A percentile compares a stretch with the other conserved stretches of the same genome.
phyloP scores from a whole-genome alignment of 108 stramenopile genomes.

The Bacterosira constricta region DNA sequence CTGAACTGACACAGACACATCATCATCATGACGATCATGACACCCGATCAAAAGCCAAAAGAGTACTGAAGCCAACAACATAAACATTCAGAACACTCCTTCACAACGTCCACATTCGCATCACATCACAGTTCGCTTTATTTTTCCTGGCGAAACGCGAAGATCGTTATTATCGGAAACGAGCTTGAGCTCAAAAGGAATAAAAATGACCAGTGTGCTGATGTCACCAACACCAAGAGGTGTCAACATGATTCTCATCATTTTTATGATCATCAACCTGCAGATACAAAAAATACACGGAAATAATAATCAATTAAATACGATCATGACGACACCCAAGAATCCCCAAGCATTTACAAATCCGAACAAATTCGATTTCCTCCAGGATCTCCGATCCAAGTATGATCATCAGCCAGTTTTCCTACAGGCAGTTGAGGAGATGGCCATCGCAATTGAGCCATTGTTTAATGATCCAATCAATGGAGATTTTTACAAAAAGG shows the following conservation, averaged over 20 bases:
- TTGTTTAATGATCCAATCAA: slow-evolving; percentile 62
- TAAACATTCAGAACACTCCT: no score
- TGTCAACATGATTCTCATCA: no score
- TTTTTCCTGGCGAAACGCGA: no score
- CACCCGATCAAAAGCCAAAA: no score
- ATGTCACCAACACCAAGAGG: slow-evolving; percentile 7
- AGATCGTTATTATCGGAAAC: no score
- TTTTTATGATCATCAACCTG: slow-evolving; percentile 5
- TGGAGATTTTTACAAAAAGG: slow-evolving; percentile 70
- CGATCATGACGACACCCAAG: neutral
- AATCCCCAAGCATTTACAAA: neutral
- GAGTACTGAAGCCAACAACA: no score
- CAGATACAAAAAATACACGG: neutral
- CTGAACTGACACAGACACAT: no score
- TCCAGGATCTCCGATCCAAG: slow-evolving; percentile 57
- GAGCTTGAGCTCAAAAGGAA: no score
- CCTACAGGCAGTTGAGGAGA: slow-evolving; percentile 75
- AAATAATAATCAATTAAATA: neutral
- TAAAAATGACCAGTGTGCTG: no score
- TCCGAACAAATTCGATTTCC: slow-evolving; percentile 41
- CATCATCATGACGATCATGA: no score
- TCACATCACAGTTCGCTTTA: no score
- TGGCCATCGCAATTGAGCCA: slow-evolving; percentile 62
- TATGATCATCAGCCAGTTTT: slow-evolving; percentile 73
- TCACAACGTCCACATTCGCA: no score